phyloP scores from a whole-genome alignment of 306 rosid species.

The Cercis canadensis region DNA sequence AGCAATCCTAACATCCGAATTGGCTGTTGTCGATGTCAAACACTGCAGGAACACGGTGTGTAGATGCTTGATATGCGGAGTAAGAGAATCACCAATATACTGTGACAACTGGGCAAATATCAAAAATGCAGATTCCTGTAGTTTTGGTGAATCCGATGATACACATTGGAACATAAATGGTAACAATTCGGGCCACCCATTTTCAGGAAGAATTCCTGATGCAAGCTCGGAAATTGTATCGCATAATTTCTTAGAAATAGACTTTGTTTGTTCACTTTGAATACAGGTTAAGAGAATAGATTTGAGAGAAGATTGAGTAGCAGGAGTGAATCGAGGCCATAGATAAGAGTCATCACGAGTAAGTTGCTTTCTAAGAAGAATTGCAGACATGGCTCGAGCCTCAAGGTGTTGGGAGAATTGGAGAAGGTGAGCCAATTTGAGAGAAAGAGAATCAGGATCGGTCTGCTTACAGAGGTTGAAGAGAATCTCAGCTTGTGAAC shows the following conservation, averaged over 20 bases:
- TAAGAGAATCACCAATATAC: conserved; percentile 82
- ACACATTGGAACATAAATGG: conserved; percentile 96
- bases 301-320: conserved; percentile 76
- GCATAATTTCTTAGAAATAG: conserved; percentile 82
- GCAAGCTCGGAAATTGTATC: conserved; percentile 98
- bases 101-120: conserved; percentile 94
- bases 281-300: conserved; percentile 76
- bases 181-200: conserved; percentile 85
- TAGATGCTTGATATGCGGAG: conserved; percentile 77
- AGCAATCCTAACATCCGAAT: conserved; percentile 79
- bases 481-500: conserved; percentile 84
- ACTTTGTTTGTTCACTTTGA: conserved; percentile 72
- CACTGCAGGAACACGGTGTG: conserved; percentile 84
- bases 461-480: conserved; percentile 96
- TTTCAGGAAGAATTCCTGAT: conserved; percentile 82
- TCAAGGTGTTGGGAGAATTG: conserved; percentile 73
- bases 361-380: conserved; percentile 93
- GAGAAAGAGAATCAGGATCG: conserved; percentile 78
- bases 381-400: conserved; percentile 95
- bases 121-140: conserved; percentile 84
- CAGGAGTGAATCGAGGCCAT: conserved; percentile 76
- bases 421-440: conserved; percentile 87
- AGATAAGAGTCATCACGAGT: conserved; percentile 89
- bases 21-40: conserved; percentile 50
- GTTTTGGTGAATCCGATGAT: conserved; percentile 75